Percentiles rank a stretch among this genome's conserved stretches.
These are phyloP conservation scores for Bipolaris bicolor DNA, from an alignment of 2,329 filamentous ascomycete genomes.

Conservation along the genomic window DNA sequence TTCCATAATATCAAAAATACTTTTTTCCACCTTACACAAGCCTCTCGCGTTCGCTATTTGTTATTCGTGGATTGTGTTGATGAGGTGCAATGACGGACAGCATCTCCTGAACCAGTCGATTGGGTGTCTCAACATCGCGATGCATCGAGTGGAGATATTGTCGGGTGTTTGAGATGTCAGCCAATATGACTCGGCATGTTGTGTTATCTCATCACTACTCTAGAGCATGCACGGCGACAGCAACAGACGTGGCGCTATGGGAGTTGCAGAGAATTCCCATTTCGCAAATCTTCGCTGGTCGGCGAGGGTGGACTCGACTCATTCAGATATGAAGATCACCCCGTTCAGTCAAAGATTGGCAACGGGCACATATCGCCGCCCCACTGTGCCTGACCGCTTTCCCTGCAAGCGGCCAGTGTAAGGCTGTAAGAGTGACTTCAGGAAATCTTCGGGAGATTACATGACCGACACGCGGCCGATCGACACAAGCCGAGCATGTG, in stretches of 20 bases:
- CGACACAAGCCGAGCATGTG: slow-evolving; percentile 1
- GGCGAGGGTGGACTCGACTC: neutral
- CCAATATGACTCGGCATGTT: neutral
- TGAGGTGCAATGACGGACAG: neutral
- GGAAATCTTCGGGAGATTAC: slow-evolving; percentile 6
- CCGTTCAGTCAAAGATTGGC: neutral
- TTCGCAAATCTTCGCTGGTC: neutral
- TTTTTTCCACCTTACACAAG: neutral
- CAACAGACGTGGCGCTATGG: neutral
- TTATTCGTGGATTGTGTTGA: neutral
- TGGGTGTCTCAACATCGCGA: neutral
- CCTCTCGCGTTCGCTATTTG: neutral
- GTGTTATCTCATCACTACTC: neutral
- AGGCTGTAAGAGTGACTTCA: neutral
- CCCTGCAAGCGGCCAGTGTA: neutral
- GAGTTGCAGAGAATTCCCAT: neutral
- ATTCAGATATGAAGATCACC: neutral
- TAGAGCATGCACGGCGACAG: neutral
- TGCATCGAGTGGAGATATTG: neutral
- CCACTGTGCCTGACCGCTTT: neutral
- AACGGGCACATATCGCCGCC: neutral
- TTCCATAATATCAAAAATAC: neutral
- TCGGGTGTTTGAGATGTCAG: neutral
- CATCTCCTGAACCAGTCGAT: neutral
- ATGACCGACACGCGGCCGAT: slow-evolving; percentile 7